Evolutionary conservation across 169 alveolate species (phyloP).

Genomic region (Cryptosporidium sp.): DNA sequence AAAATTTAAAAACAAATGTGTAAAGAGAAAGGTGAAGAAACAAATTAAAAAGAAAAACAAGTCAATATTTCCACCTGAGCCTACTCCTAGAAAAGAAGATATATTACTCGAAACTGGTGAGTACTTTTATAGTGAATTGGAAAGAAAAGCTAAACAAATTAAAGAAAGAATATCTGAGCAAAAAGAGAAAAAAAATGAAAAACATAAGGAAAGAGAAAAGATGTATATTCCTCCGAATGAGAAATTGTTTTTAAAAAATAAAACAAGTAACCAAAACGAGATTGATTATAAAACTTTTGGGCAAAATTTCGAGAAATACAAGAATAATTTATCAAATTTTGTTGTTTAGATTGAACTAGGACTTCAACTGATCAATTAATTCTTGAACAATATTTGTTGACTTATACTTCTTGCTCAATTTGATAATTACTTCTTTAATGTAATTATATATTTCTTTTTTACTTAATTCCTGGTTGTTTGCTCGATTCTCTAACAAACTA

Average conservation of each 20-base stretch:
- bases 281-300: neutral
- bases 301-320: neutral
- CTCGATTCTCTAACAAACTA: neutral
- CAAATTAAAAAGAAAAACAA: slow-evolving; percentile 88
- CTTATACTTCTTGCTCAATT: slow-evolving; percentile 11
- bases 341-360: slow-evolving; percentile 8
- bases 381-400: slow-evolving; percentile 29
- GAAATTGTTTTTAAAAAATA: neutral
- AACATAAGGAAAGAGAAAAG: slow-evolving; percentile 17
- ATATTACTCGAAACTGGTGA: slow-evolving; percentile 97
- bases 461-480: neutral
- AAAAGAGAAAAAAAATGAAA: slow-evolving; percentile 51
- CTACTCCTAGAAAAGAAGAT: slow-evolving; percentile 97
- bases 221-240: slow-evolving; percentile 29
- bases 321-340: slow-evolving; percentile 3
- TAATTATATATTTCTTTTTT: slow-evolving; percentile 39
- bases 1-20: slow-evolving; percentile 96
- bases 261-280: neutral
- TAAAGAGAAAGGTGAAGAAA: slow-evolving; percentile 87
- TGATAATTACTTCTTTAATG: slow-evolving; percentile 31
- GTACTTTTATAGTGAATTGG: slow-evolving; percentile 90
- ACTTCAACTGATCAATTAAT: slow-evolving; percentile 30
- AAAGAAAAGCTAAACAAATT: slow-evolving; percentile 75
- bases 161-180: slow-evolving; percentile 62
- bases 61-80: slow-evolving; percentile 95